Base-by-base conservation (phyloP, 2,329 filamentous ascomycete species). In the Stachybotrys chlorohalonatus region DNA sequence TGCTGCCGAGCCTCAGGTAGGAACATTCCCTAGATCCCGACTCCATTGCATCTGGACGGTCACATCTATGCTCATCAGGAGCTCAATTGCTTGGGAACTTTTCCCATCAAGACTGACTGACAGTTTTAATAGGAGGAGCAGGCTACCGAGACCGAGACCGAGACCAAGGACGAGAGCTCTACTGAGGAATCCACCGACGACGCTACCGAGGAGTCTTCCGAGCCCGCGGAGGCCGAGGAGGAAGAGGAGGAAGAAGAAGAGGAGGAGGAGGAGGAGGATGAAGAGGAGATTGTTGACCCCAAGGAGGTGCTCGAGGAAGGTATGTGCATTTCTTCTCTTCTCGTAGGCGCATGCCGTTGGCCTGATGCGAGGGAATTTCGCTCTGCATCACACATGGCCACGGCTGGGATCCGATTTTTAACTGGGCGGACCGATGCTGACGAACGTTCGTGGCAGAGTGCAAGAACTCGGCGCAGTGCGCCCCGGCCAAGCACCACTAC, bases 401-500 rank as follows among this genome's bases (percentile, higher is more conserved):
- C 30, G 15, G 17, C n/a, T 49, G 30, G 11, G 11, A 47, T 42
- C 7, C 53, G 48, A 36, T 55, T 52, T 52, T 24, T 24, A 24
- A 24, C 24, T 24, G 24, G 24, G 24, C 53, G 54, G 58, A 50
- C 47, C 52, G 47, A 53, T 52, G 56, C 63, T 65, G 55, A 63
- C 63, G 57, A 53, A 56, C 56, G 57, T 39, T 45, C 57, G 36
- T 52, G 64, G 63, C 74, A 97, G 94, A 96, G 70, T 99, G 94
- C 83, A 83, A 84, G 75, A 84, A 93, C 73, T 91, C 91, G 61
- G 82, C 87, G 73, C 79, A 89, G 74, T 99, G 94, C 77, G 81
- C 86, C 58, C 86, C 87, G 57, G 83, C 84, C 70, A 99, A 97
- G 85, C 93, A 97, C 82, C 94, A 99, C 83, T 97, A 88, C 73